phyloP scores from a whole-genome alignment of 2,329 filamentous ascomycete species.

The Macrophomina pseudophaseolina region DNA sequence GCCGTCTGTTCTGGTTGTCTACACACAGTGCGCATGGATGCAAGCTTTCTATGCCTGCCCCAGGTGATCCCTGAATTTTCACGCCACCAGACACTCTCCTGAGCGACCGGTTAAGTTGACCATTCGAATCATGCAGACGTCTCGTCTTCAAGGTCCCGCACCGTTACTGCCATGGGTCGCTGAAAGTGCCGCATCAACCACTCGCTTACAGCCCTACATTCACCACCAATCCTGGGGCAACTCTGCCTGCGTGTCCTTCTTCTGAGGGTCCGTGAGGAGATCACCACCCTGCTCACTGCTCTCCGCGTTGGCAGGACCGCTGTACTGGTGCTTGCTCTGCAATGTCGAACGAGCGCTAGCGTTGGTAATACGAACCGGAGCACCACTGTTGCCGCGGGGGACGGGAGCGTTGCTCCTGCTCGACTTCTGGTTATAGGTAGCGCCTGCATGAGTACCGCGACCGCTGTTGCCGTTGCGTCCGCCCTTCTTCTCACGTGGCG shows the following conservation, averaged over 20 bases:
- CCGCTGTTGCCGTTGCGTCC: not conserved
- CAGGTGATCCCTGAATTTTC: too few species aligned
- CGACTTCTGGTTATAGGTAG: not conserved
- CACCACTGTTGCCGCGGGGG: not conserved
- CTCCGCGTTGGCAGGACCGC: not conserved
- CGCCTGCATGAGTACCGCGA: not conserved
- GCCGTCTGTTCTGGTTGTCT: too few species aligned
- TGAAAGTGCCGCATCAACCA: too few species aligned
- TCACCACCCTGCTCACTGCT: not conserved
- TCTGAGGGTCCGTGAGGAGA: not conserved
- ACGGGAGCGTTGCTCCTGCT: constrained; percentile 1
- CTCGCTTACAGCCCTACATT: not conserved
- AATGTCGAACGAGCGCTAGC: not conserved
- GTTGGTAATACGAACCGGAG: not conserved
- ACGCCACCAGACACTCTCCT: too few species aligned
- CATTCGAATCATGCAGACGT: too few species aligned
- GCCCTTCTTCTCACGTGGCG: constrained; percentile 19
- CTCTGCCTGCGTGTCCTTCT: not conserved
- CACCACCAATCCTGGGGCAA: constrained; percentile 5
- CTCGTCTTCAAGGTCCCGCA: too few species aligned
- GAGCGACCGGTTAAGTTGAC: too few species aligned
- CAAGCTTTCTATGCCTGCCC: too few species aligned
- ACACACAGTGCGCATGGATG: too few species aligned
- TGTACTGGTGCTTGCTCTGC: not conserved
- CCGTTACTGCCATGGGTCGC: too few species aligned